Evolutionary conservation across 306 rosid genomes (phyloP), one percentile per base, ranked within the genome.

Genomic region (Fagus crenata): DNA sequence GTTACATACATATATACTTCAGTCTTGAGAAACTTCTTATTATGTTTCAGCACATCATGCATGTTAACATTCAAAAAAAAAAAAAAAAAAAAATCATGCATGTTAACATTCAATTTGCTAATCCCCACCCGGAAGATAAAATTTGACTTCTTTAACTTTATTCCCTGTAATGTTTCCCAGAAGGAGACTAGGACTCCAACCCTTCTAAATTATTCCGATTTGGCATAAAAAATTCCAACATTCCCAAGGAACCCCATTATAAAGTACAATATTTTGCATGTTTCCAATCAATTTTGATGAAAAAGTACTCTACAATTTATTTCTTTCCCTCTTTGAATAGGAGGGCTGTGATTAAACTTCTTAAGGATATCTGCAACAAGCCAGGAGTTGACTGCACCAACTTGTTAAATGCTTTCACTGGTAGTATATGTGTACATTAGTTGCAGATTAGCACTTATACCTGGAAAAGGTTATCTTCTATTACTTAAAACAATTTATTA

Each of bases 361-460:
- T 94, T 5, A 77, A 69, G 87, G 89, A 87, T 36, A 56, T 89
- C 80, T 94, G 98, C 85, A 61, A 72, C 13, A 77, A 77, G 77
- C 90, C 96, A 46, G 91, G 84, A 22, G 77, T 92, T 75, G 93
- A 94, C 85, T 94, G 98, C 85, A 79, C 89, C 72, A 67, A 92
- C 81, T 83, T 92, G 85, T 82, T 90, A 58, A 92, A 92, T 6
- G 31, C 93, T 77, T 88, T 94, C 86, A 94, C 98, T 81, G 96
- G 98, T 91, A 73, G 6, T 31, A 42, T 55, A 72, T 17, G 65
- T 59, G 40, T 49, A 35, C 49, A 67, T 64, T 33, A 51, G 31
- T 42, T 68, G 2, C 15, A 14, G 58, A 53, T 53, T 32, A 7
- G 61, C 32, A 49, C 28, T 13, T 51, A 4, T 2, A 6, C 67